phyloP scores from a whole-genome alignment of 2,329 filamentous ascomycete species.

The Cytospora piceicola region DNA sequence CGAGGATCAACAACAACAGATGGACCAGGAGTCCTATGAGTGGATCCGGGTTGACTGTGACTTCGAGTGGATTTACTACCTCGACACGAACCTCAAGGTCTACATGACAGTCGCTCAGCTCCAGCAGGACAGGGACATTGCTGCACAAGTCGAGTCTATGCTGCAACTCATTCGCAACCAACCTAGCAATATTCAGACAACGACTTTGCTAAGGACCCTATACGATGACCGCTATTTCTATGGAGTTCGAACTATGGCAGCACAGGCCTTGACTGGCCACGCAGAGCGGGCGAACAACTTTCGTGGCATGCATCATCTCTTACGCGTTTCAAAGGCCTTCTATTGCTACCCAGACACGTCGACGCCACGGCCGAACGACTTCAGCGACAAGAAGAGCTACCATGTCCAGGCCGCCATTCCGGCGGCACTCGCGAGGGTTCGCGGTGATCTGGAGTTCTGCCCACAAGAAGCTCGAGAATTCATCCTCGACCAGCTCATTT shows the following conservation, averaged over 20 bases:
- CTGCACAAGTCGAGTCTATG: conserved; percentile 80
- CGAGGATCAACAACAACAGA: conserved; percentile 81
- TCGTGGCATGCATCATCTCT: conserved; percentile 82
- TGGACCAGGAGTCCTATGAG: conserved; percentile 96
- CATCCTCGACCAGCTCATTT: conserved; percentile 84
- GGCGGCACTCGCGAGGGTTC: conserved; percentile 76
- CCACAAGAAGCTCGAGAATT: conserved; percentile 80
- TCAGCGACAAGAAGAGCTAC: conserved; percentile 83
- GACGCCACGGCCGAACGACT: conserved; percentile 89
- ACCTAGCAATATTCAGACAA: conserved; percentile 81
- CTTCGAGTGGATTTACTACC: conserved; percentile 94
- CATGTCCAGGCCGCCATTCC: conserved; percentile 83
- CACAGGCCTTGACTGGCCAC: conserved; percentile 76
- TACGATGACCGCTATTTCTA: conserved; percentile 94
- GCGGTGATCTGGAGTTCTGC: conserved; percentile 75
- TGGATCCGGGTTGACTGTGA: conserved; percentile 99
- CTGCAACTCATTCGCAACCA: conserved; percentile 70
- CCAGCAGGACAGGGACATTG: conserved; percentile 94
- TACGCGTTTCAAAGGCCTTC: conserved; percentile 83
- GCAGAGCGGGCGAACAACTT: conserved; percentile 71
- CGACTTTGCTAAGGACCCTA: conserved; percentile 84
- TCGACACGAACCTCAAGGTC: conserved; percentile 79
- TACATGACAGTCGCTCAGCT: conserved; percentile 99
- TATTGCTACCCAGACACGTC: conserved; percentile 81
- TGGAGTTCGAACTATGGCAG: conserved; percentile 86